Conservation (phyloP, 108 stramenopile species). For the Nitzschia sp. region DNA sequence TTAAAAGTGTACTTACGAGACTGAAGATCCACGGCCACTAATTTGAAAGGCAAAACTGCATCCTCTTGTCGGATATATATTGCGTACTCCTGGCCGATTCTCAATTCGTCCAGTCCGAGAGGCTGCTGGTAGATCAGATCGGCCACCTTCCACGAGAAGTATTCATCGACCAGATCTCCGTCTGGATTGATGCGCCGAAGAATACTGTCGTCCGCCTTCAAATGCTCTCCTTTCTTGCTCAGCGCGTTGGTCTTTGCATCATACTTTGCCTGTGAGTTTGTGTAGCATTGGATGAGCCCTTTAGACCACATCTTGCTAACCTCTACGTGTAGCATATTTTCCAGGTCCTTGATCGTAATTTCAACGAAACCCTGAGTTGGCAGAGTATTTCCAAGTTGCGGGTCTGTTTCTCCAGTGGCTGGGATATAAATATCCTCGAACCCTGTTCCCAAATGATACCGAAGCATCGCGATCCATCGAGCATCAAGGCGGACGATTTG, state of each 20-base stretch:
- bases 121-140: constrained; percentile 20
- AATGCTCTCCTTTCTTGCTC: constrained; percentile 29
- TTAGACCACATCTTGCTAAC: constrained; percentile 38
- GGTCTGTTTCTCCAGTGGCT: constrained; percentile 30
- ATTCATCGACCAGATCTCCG: constrained; percentile 13
- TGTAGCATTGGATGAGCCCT: constrained; percentile 26
- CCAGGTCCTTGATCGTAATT: constrained; percentile 44
- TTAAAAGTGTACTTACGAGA: constrained; percentile 25
- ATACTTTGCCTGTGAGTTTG: constrained; percentile 26
- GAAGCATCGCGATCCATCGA: constrained; percentile 43
- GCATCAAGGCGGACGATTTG: constrained; percentile 41
- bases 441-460: constrained; percentile 33
- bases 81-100: constrained; percentile 28
- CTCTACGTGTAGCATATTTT: constrained; percentile 39
- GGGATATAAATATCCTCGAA: constrained; percentile 46
- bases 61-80: constrained; percentile 28
- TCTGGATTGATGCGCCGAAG: constrained; percentile 25
- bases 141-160: constrained; percentile 28
- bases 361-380: constrained; percentile 41
- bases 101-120: constrained; percentile 26
- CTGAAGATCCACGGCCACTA: constrained; percentile 21
- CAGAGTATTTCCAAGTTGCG: constrained; percentile 39
- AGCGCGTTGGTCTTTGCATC: constrained; percentile 24
- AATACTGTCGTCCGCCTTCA: constrained; percentile 39
- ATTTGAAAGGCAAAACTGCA: constrained; percentile 29